Base-by-base conservation (phyloP, 768 basidiomycete genomes). In the Gloeostereum incarnatum region DNA sequence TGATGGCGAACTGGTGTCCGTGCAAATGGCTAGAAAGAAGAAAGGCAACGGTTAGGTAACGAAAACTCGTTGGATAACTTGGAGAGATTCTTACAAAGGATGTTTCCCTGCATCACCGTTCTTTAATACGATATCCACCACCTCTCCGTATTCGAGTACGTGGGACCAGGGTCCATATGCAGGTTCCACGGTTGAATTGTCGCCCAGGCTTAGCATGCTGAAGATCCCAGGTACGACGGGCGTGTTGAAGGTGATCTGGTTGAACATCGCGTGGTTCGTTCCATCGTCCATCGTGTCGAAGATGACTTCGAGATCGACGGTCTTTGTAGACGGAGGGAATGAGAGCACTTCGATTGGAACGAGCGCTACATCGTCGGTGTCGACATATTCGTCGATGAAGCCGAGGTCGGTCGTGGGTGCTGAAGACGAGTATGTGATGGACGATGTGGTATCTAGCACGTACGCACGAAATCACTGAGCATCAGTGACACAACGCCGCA, bases 251-350 rank as follows among this genome's bases (percentile, higher is more conserved):
- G 80, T 79, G 50, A 83, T 61, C 35, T 65, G 58, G 50, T 88
- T 79, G 59, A 87, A 79, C 63, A 72, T 77, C n/a, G 73, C 90
- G 43, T 64, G 81, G 60, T 92, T 93, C 19, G 81, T 84, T 20
- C 90, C 90, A 50, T 92, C 81, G 47, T 70, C 61, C 74, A 89
- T 83, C 2, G 91, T 91, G 53, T 84, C 78, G 57, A 97, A 97
- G 39, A 57, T 61, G 31, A 83, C 75, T 49, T 81, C 73, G 39
- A 97, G 71, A 42, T 75, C 71, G 50, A 87, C 69, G 1, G 75
- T 76, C 43, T 67, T 68, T 21, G 79, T 75, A 1, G 65, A 61
- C 1, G 57, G 49, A 1, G 63, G 66, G 45, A 78, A 72, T 1
- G 79, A 61, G 30, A 73, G 56, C 14, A 56, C 58, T 1, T 58